Evolutionary conservation across 768 basidiomycete genomes (phyloP), one percentile per base, ranked within the genome.

Genomic region (Kwoniella dejecticola): DNA sequence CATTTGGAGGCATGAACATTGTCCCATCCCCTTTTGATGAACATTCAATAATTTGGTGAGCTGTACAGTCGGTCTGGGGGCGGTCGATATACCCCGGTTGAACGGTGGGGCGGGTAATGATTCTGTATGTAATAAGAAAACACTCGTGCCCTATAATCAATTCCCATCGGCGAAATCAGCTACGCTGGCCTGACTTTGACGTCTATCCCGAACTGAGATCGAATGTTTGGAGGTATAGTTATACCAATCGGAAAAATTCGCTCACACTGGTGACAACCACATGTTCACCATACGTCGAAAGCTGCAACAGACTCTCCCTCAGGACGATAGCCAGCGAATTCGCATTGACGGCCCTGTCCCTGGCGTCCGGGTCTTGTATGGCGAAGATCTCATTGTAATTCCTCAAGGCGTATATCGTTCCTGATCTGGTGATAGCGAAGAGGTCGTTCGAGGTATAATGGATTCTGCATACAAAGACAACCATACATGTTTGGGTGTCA

Each of bases 371-470:
- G 13, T 57, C 33, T 10, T 33, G 24, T 2, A 59, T 46, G 10
- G 47, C 33, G 3, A 74, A 52, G 1, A 68, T 52, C 1, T 41
- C 17, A 2, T 49, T 23, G 50, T 74, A 74, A 44, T 74, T 48
- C 3, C 68, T 57, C 0, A 69, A 49, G 26, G 69, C 58, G 13
- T 71, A 19, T 10, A 70, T 24, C 11, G 50, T 40, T 4, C 66
- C 68, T 2, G 59, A 13, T 3, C 7, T n/a, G 5, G 66, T 54
- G 6, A 63, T 60, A 27, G 63, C 68, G 44, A 69, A 53, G 4
- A 71, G 52, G 44, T 75, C 70, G 1, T 17, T 40, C 5, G 31
- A 17, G n/a, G 68, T 70, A 31, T 62, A 69, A 41, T 74, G 72
- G 33, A 70, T 69, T 0, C 72, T 74, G 45, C 5, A 10, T 31